Base-by-base conservation (phyloP, 495 filamentous ascomycete species). In the Trichoderma orchidacearum region DNA sequence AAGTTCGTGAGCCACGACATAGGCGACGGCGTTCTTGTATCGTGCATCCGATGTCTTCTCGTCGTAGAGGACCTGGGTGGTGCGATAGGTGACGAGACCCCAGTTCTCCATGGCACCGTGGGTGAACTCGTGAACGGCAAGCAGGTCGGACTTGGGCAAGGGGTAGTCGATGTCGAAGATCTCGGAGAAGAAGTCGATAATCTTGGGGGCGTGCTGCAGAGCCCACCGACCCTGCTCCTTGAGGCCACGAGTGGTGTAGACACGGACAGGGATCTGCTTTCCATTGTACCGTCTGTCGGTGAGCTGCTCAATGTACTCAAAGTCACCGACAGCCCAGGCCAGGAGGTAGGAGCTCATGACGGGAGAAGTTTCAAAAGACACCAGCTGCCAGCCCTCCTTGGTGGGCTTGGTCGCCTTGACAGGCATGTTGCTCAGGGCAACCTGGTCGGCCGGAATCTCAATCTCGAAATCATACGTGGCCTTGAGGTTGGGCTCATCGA, bases 321-420 rank as follows among this genome's bases (percentile, higher is more conserved):
- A 96, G 65, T 97, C 93, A 58, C 94, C 93, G 57, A 95, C 80
- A 21, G 92, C 92, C 93, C 93, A 98, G 15, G 93, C 92, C 27
- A 95, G 74, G 29, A 98, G 83, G 70, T 95, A 95, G n/a, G 93
- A 96, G 68, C 90, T 95, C 93, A 98, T 98, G 57, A 90, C 75
- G 0, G 93, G 93, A 12, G 86, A 90, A 53, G 77, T 80, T 59
- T 95, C 87, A 62, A 98, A 98, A 0, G 82, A 79, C 15, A 97
- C 88, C 11, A 82, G 71, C 69, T 95, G 90, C 57, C 85, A 75
- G 6, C 84, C 85, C 28, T 79, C 66, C 36, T 77, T 80, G 54
- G 73, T 76, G 61, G 81, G 70, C 62, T 76, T 82, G 53, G 79
- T 74, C 30, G 76, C 75, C 69, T 89, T 88, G 63, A 84, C 81